Evolutionary conservation across 2,329 filamentous ascomycete genomes (phyloP).

Genomic region (Beauveria sp.): DNA sequence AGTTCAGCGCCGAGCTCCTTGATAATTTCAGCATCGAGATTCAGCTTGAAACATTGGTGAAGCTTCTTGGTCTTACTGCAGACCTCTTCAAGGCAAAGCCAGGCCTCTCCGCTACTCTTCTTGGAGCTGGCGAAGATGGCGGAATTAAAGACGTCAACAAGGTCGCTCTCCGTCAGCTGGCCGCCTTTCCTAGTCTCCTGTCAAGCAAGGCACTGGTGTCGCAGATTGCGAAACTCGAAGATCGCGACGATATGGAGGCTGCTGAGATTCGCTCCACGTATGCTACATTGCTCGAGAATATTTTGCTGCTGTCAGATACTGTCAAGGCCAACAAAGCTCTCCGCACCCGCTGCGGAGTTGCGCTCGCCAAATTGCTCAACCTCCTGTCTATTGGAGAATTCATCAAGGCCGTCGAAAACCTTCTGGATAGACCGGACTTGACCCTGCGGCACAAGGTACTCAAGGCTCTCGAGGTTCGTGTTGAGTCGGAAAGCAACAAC

Average conservation of each 20-base stretch:
- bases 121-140: slow-evolving; percentile 47
- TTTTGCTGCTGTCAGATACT: slow-evolving; percentile 58
- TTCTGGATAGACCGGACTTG: slow-evolving; percentile 69
- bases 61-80: slow-evolving; percentile 64
- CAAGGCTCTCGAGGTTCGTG: slow-evolving; percentile 70
- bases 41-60: slow-evolving; percentile 72
- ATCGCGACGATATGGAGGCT: slow-evolving; percentile 56
- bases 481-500: slow-evolving; percentile 63
- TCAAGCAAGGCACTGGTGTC: slow-evolving; percentile 48
- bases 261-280: slow-evolving; percentile 63
- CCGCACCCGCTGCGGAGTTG: slow-evolving; percentile 55
- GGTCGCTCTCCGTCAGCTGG: slow-evolving; percentile 47
- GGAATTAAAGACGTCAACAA: slow-evolving; percentile 42
- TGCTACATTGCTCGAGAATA: slow-evolving; percentile 57
- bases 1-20: slow-evolving; percentile 70
- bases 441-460: slow-evolving; percentile 73
- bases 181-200: slow-evolving; percentile 50
- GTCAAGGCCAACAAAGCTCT: slow-evolving; percentile 50
- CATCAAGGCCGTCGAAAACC: slow-evolving; percentile 74
- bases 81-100: slow-evolving; percentile 74
- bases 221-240: slow-evolving; percentile 49
- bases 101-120: slow-evolving; percentile 61
- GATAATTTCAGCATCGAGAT: slow-evolving; percentile 63
- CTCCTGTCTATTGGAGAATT: slow-evolving; percentile 83
- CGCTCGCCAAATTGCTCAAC: slow-evolving; percentile 73